phyloP scores from a whole-genome alignment of 495 filamentous ascomycete genomes.

The Oidiodendron maius region DNA sequence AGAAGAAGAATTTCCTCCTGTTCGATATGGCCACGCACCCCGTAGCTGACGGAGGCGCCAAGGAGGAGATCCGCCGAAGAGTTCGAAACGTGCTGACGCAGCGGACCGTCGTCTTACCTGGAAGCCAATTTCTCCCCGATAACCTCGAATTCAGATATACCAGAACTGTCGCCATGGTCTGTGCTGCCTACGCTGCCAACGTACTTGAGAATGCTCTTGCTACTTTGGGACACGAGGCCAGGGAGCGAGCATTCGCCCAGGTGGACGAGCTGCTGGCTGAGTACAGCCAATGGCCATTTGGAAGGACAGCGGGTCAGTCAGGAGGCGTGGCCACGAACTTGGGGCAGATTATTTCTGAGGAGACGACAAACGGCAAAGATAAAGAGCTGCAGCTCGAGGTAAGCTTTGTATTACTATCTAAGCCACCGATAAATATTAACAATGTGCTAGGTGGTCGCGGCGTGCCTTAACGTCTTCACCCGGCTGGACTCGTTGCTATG shows the following conservation, averaged over 20 bases:
- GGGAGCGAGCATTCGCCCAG: conserved; percentile 92
- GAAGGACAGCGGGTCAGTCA: conserved; percentile 62
- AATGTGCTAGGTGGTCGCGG: conserved; percentile 59
- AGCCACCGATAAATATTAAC: no score
- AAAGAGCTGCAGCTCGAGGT: conserved; percentile 93
- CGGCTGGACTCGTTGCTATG: conserved; percentile 91
- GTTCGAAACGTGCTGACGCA: conserved; percentile 90
- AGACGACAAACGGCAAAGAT: conserved; percentile 77
- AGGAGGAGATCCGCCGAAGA: conserved; percentile 90
- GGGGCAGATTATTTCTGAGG: conserved; percentile 81
- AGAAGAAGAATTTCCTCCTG: conserved; percentile 98
- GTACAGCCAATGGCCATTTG: conserved; percentile 96
- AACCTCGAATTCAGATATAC: conserved; percentile 89
- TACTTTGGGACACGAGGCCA: conserved; percentile 85
- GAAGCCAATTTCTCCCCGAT: conserved; percentile 82
- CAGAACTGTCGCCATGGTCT: conserved; percentile 91
- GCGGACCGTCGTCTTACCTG: conserved; percentile 84
- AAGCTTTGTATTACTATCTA: conserved; percentile 22
- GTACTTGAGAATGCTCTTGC: conserved; percentile 96
- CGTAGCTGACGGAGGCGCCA: conserved; percentile 93
- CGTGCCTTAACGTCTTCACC: conserved; percentile 94
- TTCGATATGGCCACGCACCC: conserved; percentile 99
- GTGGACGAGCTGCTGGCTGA: conserved; percentile 93
- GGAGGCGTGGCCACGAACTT: conserved; percentile 91
- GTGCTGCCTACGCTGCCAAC: conserved; percentile 96